These are phyloP conservation scores for Xerocomellus intermedius DNA, from an alignment of 768 basidiomycete genomes.

Conservation along the genomic window DNA sequence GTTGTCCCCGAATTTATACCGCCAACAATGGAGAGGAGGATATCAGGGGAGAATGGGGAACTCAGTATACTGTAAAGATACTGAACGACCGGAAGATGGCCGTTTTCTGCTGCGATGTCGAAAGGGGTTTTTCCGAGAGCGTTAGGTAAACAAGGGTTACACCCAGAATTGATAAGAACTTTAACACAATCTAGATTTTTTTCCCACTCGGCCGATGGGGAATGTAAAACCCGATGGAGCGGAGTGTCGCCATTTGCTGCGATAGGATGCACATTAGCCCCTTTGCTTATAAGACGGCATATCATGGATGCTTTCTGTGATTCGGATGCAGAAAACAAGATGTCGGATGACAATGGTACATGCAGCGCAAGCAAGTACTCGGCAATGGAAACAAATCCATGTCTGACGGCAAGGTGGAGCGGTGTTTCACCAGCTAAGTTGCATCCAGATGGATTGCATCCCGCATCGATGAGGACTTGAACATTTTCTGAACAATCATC, in stretches of 20 bases:
- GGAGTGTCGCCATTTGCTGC: not conserved
- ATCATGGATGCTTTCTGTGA: not conserved
- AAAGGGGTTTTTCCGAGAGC: not conserved
- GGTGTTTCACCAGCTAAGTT: not conserved
- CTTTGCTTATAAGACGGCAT: not conserved
- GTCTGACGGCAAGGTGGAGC: not conserved
- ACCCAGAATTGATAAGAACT: not conserved
- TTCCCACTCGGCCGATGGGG: too few species aligned
- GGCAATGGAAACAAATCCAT: not conserved
- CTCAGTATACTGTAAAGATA: not conserved
- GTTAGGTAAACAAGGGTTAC: not conserved
- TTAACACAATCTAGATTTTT: not conserved
- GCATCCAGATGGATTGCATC: not conserved
- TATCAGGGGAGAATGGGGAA: not conserved
- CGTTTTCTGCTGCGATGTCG: not conserved
- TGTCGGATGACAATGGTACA: not conserved
- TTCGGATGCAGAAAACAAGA: not conserved
- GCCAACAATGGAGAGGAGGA: not conserved
- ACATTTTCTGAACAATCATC: not conserved
- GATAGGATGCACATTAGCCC: not conserved
- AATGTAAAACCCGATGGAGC: not conserved
- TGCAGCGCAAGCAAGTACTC: not conserved
- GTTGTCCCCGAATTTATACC: too few species aligned
- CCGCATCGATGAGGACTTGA: conserved; percentile 4
- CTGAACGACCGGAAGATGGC: not conserved